phyloP scores from a whole-genome alignment of 768 basidiomycete species.

The Leccinellum luteum region DNA sequence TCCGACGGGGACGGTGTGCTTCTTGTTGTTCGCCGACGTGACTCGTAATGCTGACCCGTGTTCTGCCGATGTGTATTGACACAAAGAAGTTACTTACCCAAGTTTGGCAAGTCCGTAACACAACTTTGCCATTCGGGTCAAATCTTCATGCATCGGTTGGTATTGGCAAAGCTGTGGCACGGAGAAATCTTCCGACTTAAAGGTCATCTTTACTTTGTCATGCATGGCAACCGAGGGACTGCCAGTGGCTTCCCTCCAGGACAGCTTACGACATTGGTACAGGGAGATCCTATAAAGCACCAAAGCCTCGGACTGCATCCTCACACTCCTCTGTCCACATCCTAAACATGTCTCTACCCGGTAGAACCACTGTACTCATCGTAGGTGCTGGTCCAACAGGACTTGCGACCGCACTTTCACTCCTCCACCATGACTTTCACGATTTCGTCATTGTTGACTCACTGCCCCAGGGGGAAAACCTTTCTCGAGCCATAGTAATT shows the following conservation, averaged over 20 bases:
- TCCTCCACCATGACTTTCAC: slow-evolving; percentile 38
- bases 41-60: not conserved
- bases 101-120: not conserved
- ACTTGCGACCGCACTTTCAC: slow-evolving; percentile 44
- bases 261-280: not conserved
- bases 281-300: not conserved
- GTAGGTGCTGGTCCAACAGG: slow-evolving; percentile 52
- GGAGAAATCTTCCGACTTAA: not conserved
- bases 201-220: not conserved
- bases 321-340: not conserved
- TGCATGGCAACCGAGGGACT: not conserved
- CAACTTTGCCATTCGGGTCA: not conserved
- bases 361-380: slow-evolving; percentile 42
- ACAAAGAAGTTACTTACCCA: not conserved
- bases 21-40: not conserved
- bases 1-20: not conserved
- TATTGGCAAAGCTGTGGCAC: not conserved
- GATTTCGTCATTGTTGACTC: slow-evolving; percentile 47
- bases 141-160: not conserved
- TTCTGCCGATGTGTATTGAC: not conserved
- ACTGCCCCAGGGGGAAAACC: slow-evolving; percentile 28
- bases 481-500: slow-evolving; percentile 44
- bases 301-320: not conserved
- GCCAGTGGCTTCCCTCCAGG: not conserved
- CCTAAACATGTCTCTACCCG: slow-evolving; percentile 27